Conservation (phyloP, 2,329 filamentous ascomycete species). For the Fusarium pilosicola region DNA sequence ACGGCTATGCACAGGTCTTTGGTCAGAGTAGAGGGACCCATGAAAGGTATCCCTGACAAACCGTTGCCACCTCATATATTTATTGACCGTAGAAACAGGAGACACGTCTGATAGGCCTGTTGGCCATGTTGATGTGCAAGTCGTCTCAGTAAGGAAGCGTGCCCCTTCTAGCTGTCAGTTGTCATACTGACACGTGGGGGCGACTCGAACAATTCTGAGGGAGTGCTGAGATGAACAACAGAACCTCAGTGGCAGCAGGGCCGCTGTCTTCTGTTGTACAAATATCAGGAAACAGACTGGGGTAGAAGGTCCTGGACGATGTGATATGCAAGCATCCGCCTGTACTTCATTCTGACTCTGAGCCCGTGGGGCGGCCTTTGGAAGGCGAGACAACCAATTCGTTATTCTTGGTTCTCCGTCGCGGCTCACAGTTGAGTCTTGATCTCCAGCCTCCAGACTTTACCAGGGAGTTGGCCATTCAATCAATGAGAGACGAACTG, state of each 20-base stretch:
- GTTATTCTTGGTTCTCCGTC: conserved; percentile 9
- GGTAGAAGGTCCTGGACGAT: conserved; percentile 38
- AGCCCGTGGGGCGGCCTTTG: conserved; percentile 34
- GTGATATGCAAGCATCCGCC: conserved; percentile 42
- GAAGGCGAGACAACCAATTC: conserved; percentile 32
- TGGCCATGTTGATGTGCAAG: conserved; percentile 18
- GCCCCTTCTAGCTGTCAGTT: conserved; percentile 31
- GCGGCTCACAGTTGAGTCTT: conserved; percentile 21
- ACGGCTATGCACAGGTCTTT: conserved; percentile 37
- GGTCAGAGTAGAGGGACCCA: conserved; percentile 6
- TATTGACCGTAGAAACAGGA: conserved; percentile 1
- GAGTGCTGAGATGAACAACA: conserved; percentile 26
- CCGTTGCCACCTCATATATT: conserved; percentile 5
- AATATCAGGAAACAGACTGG: conserved; percentile 36
- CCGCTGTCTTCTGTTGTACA: conserved; percentile 37
- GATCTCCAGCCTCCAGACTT: not conserved
- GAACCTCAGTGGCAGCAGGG: conserved; percentile 20
- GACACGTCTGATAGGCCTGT: conserved; percentile 15
- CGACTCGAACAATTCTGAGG: conserved; percentile 37
- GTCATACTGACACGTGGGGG: conserved; percentile 41
- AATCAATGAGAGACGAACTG: conserved; percentile 17
- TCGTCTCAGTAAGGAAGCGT: conserved; percentile 14
- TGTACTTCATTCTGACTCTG: conserved; percentile 37
- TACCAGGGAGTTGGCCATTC: not conserved
- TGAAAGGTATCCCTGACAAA: conserved; percentile 3